Conservation (phyloP, 2,329 filamentous ascomycete species). For the Nemania abortiva region DNA sequence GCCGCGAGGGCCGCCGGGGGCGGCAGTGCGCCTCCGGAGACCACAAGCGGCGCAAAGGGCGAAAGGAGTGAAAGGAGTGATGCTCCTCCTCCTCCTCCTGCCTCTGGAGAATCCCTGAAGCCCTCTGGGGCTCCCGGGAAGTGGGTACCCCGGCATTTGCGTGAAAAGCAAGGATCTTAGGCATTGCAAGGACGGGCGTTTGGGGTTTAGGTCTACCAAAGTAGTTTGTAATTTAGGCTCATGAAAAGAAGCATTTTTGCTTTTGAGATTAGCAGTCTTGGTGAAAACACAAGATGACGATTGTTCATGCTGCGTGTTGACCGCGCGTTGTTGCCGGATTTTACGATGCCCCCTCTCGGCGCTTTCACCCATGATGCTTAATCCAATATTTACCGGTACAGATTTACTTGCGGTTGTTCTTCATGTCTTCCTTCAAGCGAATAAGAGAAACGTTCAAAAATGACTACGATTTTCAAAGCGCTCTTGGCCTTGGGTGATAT, state of each 20-base stretch:
- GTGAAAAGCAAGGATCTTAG: constrained; percentile 53
- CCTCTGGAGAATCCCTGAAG: constrained; percentile 61
- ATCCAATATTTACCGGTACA: neutral
- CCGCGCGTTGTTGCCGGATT: neutral
- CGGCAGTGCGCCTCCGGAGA: constrained; percentile 28
- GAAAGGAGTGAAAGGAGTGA: neutral
- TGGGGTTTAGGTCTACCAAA: constrained; percentile 49
- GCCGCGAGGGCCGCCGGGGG: constrained; percentile 59
- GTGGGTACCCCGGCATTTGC: constrained; percentile 66
- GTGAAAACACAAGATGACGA: constrained; percentile 32
- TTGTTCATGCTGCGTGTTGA: constrained; percentile 12
- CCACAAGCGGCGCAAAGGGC: constrained; percentile 42
- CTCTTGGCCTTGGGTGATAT: too few relatives aligned
- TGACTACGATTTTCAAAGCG: too few relatives aligned
- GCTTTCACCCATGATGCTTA: neutral
- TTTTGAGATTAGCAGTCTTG: constrained; percentile 31
- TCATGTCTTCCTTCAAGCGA: neutral
- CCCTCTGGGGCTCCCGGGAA: constrained; percentile 67
- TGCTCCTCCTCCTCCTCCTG: constrained; percentile 5
- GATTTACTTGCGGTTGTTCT: neutral
- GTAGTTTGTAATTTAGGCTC: constrained; percentile 48
- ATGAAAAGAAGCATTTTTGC: constrained; percentile 42
- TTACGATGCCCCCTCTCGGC: neutral
- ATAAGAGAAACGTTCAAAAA: neutral
- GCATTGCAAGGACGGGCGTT: constrained; percentile 49